Conservation (phyloP, 73 alveolate species). For the Halteria grandinella region DNA sequence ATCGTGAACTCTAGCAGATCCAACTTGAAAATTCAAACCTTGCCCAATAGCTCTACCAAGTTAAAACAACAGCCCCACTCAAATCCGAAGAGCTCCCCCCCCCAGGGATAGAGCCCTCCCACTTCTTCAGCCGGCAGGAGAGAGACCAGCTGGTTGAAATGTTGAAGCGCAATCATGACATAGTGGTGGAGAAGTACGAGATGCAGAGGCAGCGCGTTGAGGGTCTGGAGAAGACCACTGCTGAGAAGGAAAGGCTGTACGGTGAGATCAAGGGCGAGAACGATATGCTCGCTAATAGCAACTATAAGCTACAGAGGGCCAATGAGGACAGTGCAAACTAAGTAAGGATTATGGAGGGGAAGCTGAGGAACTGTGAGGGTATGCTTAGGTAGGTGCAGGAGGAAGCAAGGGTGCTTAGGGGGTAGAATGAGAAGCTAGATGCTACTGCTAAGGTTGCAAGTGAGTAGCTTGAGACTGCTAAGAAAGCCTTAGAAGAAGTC, state of each 20-base stretch:
- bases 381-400: constrained; percentile 15
- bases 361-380: constrained; percentile 18
- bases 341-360: constrained; percentile 41
- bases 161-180: constrained; percentile 61
- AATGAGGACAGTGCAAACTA: constrained; percentile 41
- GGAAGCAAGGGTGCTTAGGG: constrained; percentile 15
- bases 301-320: constrained; percentile 23
- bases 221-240: constrained; percentile 43
- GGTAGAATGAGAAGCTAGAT: constrained; percentile 21
- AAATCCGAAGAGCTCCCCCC: not conserved
- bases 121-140: constrained; percentile 39
- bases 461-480: constrained; percentile 38
- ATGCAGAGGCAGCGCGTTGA: constrained; percentile 49
- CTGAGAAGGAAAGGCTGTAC: constrained; percentile 63
- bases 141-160: constrained; percentile 44
- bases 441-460: not conserved
- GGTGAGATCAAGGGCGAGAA: constrained; percentile 53
- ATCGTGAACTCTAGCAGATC: constrained; percentile 39
- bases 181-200: constrained; percentile 58
- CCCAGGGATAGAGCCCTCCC: not conserved
- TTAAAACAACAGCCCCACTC: not conserved
- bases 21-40: constrained; percentile 45
- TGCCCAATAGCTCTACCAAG: constrained; percentile 27
- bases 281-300: constrained; percentile 38
- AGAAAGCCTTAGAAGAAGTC: constrained; percentile 55